These are phyloP conservation scores for Starmerella riodocensis DNA, from an alignment of 805 yeast species.

Conservation along the genomic window DNA sequence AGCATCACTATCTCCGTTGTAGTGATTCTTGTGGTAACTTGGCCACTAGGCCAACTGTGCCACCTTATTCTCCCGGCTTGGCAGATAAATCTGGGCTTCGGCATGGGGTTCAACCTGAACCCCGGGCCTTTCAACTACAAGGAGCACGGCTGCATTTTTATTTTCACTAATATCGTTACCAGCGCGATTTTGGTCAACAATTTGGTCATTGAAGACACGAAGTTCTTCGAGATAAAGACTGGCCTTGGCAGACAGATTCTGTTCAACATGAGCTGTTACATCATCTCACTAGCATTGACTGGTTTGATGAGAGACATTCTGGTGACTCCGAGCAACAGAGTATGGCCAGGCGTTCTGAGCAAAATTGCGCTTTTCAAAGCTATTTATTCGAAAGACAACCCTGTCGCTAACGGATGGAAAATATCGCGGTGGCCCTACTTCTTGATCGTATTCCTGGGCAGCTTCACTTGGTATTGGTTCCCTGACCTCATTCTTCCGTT, in stretches of 20 bases:
- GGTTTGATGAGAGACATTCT: slow-evolving; percentile 48
- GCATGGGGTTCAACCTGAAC: slow-evolving; percentile 33
- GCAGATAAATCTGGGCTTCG: slow-evolving; percentile 19
- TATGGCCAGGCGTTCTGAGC: slow-evolving; percentile 60
- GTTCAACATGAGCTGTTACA: slow-evolving; percentile 43
- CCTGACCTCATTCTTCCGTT: slow-evolving; percentile 52
- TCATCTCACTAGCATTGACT: slow-evolving; percentile 55
- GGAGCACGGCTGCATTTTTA: slow-evolving; percentile 47
- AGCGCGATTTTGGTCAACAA: slow-evolving; percentile 25
- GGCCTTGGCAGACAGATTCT: slow-evolving; percentile 45
- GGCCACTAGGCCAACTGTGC: slow-evolving; percentile 49
- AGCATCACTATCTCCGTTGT: slow-evolving; percentile 38
- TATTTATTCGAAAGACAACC: slow-evolving; percentile 38
- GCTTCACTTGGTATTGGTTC: slow-evolving; percentile 44
- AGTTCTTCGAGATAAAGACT: slow-evolving; percentile 33
- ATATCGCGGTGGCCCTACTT: slow-evolving; percentile 42
- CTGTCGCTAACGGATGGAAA: slow-evolving; percentile 48
- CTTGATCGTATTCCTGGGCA: slow-evolving; percentile 32
- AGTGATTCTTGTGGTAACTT: slow-evolving; percentile 49
- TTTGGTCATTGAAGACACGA: slow-evolving; percentile 30
- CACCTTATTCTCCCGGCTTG: slow-evolving; percentile 29
- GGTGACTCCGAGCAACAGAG: slow-evolving; percentile 50
- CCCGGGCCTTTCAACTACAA: slow-evolving; percentile 54
- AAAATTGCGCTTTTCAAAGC: slow-evolving; percentile 44
- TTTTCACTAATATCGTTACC: slow-evolving; percentile 21